Evolutionary conservation across 345 rosid species (phyloP).

Genomic region (Acer negundo): DNA sequence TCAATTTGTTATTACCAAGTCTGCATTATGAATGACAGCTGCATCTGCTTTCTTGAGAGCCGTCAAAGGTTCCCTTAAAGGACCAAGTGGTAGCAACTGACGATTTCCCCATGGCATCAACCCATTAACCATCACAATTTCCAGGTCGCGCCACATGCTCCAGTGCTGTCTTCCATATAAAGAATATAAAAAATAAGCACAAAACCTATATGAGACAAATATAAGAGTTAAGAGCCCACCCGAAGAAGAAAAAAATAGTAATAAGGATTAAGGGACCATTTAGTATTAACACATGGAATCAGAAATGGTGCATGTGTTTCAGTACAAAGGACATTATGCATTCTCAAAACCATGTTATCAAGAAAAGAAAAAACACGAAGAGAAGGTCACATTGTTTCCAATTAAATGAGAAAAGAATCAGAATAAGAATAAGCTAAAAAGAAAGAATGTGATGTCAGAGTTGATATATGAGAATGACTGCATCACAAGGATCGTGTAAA

Average conservation of each 20-base stretch:
- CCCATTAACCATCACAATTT: slow-evolving; percentile 85
- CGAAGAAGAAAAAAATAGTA: not conserved
- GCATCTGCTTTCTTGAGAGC: slow-evolving; percentile 67
- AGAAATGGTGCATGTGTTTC: not conserved
- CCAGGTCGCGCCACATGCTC: slow-evolving; percentile 75
- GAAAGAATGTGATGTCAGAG: not conserved
- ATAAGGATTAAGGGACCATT: not conserved
- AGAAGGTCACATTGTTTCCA: not conserved
- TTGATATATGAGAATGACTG: not conserved
- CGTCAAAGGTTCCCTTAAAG: slow-evolving; percentile 73
- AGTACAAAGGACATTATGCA: not conserved
- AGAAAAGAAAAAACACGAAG: not conserved
- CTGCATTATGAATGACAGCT: slow-evolving; percentile 65
- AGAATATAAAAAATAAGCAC: slow-evolving; percentile 23
- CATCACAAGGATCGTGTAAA: not conserved
- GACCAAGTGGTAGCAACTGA: slow-evolving; percentile 71
- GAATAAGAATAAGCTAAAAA: not conserved
- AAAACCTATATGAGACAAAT: slow-evolving; percentile 6
- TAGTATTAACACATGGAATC: slow-evolving; percentile 3
- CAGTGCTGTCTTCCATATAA: slow-evolving; percentile 62
- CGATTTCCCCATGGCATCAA: slow-evolving; percentile 77
- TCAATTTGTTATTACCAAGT: slow-evolving; percentile 46
- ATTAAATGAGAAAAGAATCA: slow-evolving; percentile 8
- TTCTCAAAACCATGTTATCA: not conserved
- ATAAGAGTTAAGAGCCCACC: not conserved